Percentiles rank a stretch among this genome's conserved stretches.
phyloP scores from a whole-genome alignment of 2,329 filamentous ascomycete species.

The Zymoseptoria passerinii region DNA sequence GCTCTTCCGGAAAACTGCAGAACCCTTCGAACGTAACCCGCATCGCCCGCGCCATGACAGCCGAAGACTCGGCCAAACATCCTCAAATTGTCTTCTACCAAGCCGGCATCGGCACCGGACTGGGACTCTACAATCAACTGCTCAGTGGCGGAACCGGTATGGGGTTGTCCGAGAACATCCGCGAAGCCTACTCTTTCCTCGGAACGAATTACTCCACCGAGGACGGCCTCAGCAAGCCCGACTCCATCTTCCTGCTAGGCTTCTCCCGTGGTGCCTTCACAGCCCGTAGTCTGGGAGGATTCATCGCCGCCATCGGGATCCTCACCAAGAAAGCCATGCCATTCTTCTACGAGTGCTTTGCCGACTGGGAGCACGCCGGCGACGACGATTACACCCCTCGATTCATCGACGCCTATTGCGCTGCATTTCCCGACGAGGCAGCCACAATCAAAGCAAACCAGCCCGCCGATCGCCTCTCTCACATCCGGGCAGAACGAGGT shows the following conservation, averaged over 20 bases:
- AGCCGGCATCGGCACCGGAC: conserved; percentile 29
- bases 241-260: conserved; percentile 40
- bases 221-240: conserved; percentile 23
- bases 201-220: conserved; percentile 48
- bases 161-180: conserved; percentile 41
- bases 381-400: conserved; percentile 20
- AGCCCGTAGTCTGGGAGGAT: conserved; percentile 35
- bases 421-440: conserved; percentile 13
- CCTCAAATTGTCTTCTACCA: conserved; percentile 35
- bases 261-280: conserved; percentile 42
- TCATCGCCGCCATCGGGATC: conserved; percentile 38
- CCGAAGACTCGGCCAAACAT: conserved; percentile 28
- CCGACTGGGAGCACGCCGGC: conserved; percentile 28
- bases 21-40: conserved; percentile 31
- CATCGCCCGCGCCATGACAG: conserved; percentile 28
- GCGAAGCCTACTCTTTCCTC: conserved; percentile 55
- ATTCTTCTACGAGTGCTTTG: conserved; percentile 29
- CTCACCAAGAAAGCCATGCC: conserved; percentile 30
- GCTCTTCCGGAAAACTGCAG: conserved; percentile 22
- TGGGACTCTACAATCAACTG: conserved; percentile 27
- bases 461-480: conserved; percentile 8
- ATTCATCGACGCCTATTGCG: conserved; percentile 25
- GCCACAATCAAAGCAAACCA: conserved; percentile 10
- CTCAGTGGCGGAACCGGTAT: conserved; percentile 28
- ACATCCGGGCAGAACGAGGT: conserved; percentile 1